These are phyloP conservation scores for Leucosporidium scottii DNA, from an alignment of 768 basidiomycete genomes.

Conservation along the genomic window DNA sequence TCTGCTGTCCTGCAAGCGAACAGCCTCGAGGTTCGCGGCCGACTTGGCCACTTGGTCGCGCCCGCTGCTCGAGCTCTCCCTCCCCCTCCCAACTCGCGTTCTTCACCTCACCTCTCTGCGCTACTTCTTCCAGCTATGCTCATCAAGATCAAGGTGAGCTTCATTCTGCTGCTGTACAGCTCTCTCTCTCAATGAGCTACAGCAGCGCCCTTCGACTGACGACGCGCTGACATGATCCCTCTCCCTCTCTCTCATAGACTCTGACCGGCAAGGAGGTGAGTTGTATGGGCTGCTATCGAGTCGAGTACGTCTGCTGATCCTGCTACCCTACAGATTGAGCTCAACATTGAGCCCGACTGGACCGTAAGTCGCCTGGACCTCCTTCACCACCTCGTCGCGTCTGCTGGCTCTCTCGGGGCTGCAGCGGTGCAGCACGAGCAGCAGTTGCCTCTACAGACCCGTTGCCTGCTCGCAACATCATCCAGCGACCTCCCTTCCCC, in stretches of 20 bases:
- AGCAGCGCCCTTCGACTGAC: too few relatives aligned
- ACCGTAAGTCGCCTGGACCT: slow-evolving; percentile 51
- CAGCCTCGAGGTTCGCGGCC: too few relatives aligned
- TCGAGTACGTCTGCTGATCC: slow-evolving; percentile 3
- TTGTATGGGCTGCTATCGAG: neutral
- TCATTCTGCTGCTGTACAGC: slow-evolving; percentile 5
- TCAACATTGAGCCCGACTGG: slow-evolving; percentile 86
- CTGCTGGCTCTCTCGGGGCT: neutral
- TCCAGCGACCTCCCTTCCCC: neutral
- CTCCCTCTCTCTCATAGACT: slow-evolving; percentile 52
- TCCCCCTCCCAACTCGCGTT: neutral
- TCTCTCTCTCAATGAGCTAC: neutral
- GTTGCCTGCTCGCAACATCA: neutral
- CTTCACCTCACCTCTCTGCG: neutral
- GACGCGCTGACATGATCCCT: neutral
- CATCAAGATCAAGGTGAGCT: slow-evolving; percentile 78
- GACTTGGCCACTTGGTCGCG: too few relatives aligned
- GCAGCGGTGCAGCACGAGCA: too few relatives aligned
- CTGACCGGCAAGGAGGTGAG: slow-evolving; percentile 92
- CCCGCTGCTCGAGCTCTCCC: neutral
- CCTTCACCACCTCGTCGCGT: neutral
- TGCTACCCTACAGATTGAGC: slow-evolving; percentile 60
- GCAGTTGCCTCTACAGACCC: neutral
- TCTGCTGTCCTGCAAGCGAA: too few relatives aligned
- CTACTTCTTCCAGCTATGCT: slow-evolving; percentile 51